Evolutionary conservation across 345 rosid species (phyloP), one percentile per base, ranked within the genome.

Genomic region (Ceriops zippeliana): DNA sequence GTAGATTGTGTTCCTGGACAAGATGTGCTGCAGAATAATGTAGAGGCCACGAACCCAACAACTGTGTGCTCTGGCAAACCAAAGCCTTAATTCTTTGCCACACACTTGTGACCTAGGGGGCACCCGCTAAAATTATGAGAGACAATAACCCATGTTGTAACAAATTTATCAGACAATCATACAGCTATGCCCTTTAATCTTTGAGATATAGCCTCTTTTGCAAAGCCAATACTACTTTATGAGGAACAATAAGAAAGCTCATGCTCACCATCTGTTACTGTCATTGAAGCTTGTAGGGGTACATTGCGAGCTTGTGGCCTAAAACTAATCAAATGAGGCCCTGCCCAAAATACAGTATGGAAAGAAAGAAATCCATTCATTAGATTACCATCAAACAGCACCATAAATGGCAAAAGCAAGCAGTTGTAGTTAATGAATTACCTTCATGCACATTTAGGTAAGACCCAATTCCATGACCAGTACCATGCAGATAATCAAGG

Each of bases 391-490:
- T 16, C 31, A 20, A 32, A 53, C 54, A 30, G 19, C 52, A 57
- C 52, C 11, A 69, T 5, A 66, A 57, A 10, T 4, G 28, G 42
- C 46, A 46, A 57, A 70, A 15, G 60, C 37, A 51, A 65, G 35
- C 56, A 63, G 28, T 21, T 63, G 38, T 35, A 61, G 26, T 47
- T 69, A 61, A 80, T 68, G 42, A 71, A 84, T 72, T 71, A 83
- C 99, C 99, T 89, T 92, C 99, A 84, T 96, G 99, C 76, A 96
- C 98, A 53, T 76, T 86, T 62, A 96, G 84, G 81, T 88, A 96
- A 73, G 99, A 96, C 35, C 99, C 99, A 49, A 96, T 82, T 70
- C 99, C 98, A 80, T 96, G 99, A 71, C 99, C 99, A 66, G 99
- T 96, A 47, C 97, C 99, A 69, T 96, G 99, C 56, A 93, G 87